phyloP scores from a whole-genome alignment of 2,329 filamentous ascomycete genomes.

The Penicillium sp. region DNA sequence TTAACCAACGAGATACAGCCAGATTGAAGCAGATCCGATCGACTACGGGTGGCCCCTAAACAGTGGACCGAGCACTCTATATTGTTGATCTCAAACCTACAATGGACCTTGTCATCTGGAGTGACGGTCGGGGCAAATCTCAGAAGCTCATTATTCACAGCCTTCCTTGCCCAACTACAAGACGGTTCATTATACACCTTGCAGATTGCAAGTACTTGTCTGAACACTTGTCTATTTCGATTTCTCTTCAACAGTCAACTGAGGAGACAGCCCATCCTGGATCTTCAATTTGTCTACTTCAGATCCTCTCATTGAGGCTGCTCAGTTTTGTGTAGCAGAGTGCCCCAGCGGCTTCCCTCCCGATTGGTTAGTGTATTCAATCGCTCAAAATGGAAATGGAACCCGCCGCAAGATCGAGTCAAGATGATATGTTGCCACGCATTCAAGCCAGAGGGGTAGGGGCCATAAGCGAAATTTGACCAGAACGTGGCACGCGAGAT shows the following conservation, averaged over 20 bases:
- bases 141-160: background rate
- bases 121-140: background rate
- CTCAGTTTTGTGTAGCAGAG: background rate
- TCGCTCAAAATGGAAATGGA: constrained; percentile 11
- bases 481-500: background rate
- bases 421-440: constrained; percentile 6
- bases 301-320: background rate
- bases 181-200: background rate
- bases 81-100: background rate
- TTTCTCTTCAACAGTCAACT: background rate
- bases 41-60: background rate
- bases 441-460: background rate
- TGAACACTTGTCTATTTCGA: background rate
- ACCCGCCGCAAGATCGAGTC: constrained; percentile 12
- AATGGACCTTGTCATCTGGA: background rate
- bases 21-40: background rate
- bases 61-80: background rate
- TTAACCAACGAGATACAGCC: background rate
- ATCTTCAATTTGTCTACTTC: background rate
- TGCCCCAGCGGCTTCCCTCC: background rate
- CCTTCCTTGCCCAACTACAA: background rate
- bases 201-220: background rate
- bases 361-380: constrained; percentile 5
- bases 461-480: background rate
- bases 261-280: background rate